Evolutionary conservation across 1,284 basidiomycete species (phyloP).

Genomic region (Austroboletus novae-zelandiae): DNA sequence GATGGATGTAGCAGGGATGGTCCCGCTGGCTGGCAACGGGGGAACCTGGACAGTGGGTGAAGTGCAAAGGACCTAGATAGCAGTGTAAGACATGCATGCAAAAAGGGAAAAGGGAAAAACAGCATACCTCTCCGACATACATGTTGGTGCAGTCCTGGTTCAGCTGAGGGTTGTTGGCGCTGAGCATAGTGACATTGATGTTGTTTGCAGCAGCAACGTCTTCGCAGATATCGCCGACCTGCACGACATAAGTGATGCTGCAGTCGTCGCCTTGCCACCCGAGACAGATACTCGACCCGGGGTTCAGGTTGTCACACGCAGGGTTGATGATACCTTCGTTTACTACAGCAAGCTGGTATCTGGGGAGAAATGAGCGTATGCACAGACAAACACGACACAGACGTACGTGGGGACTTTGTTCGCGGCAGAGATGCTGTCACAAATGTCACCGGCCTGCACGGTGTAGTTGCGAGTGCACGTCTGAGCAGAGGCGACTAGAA

Average conservation of each 20-base stretch:
- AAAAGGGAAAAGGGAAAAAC: neutral
- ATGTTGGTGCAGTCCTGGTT: slow-evolving; percentile 55
- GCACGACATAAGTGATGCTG: too few species aligned
- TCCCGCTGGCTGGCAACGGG: slow-evolving; percentile 34
- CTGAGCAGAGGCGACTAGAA: slow-evolving; percentile 41
- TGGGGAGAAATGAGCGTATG: slow-evolving; percentile 21
- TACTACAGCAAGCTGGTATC: slow-evolving; percentile 67
- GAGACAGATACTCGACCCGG: slow-evolving; percentile 50
- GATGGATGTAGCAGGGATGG: slow-evolving; percentile 33
- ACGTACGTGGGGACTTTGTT: slow-evolving; percentile 65
- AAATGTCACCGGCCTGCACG: slow-evolving; percentile 58
- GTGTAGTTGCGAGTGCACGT: slow-evolving; percentile 60
- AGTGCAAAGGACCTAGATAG: slow-evolving; percentile 52
- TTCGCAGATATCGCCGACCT: slow-evolving; percentile 48
- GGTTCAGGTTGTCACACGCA: slow-evolving; percentile 55
- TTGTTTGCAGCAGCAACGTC: slow-evolving; percentile 34
- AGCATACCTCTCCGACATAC: slow-evolving; percentile 60
- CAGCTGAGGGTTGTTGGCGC: slow-evolving; percentile 68
- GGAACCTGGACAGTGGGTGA: slow-evolving; percentile 39
- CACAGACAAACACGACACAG: slow-evolving; percentile 1
- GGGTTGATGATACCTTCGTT: slow-evolving; percentile 52
- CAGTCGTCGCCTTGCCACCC: slow-evolving; percentile 37
- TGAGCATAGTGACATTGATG: slow-evolving; percentile 52
- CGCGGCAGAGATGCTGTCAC: slow-evolving; percentile 65
- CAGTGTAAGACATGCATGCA: neutral